phyloP scores from a whole-genome alignment of 2,329 filamentous ascomycete genomes.

The Nemania abortiva region DNA sequence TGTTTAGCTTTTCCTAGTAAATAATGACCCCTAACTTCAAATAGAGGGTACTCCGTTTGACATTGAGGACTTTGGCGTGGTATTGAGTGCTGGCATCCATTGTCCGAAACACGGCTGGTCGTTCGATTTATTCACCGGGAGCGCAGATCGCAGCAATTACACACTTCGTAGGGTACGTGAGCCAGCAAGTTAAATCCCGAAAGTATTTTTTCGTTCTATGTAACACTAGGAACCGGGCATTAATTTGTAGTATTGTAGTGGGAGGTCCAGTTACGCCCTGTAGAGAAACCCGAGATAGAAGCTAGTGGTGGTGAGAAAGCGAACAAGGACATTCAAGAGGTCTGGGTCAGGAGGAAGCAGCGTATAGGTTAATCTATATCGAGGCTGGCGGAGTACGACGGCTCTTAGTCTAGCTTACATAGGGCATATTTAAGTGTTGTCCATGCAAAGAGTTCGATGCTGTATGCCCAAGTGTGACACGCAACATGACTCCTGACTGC shows the following conservation, averaged over 20 bases:
- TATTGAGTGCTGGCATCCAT: slow-evolving; percentile 70
- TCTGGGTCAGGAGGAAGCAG: slow-evolving; percentile 52
- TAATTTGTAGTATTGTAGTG: slow-evolving; percentile 28
- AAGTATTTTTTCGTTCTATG: not conserved
- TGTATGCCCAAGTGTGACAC: not conserved
- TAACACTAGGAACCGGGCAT: not conserved
- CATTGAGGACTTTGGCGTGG: slow-evolving; percentile 78
- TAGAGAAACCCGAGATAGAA: slow-evolving; percentile 1
- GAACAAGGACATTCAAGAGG: slow-evolving; percentile 39
- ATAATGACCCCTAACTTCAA: slow-evolving; percentile 7
- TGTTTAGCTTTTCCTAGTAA: not conserved
- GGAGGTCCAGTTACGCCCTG: slow-evolving; percentile 39
- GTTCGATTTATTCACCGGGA: slow-evolving; percentile 75
- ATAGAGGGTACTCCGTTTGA: slow-evolving; percentile 70
- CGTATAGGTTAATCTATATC: slow-evolving; percentile 47
- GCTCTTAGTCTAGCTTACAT: not conserved
- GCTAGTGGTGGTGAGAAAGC: slow-evolving; percentile 28
- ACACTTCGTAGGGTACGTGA: slow-evolving; percentile 60
- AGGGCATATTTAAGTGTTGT: not conserved
- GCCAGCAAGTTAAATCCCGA: not conserved
- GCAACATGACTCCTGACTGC: not conserved
- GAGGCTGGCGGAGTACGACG: not conserved
- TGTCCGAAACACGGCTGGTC: slow-evolving; percentile 80
- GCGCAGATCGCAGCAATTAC: slow-evolving; percentile 72
- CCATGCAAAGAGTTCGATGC: not conserved